These are phyloP conservation scores for Erucastrum elatum DNA, from an alignment of 345 rosid genomes.

Conservation along the genomic window DNA sequence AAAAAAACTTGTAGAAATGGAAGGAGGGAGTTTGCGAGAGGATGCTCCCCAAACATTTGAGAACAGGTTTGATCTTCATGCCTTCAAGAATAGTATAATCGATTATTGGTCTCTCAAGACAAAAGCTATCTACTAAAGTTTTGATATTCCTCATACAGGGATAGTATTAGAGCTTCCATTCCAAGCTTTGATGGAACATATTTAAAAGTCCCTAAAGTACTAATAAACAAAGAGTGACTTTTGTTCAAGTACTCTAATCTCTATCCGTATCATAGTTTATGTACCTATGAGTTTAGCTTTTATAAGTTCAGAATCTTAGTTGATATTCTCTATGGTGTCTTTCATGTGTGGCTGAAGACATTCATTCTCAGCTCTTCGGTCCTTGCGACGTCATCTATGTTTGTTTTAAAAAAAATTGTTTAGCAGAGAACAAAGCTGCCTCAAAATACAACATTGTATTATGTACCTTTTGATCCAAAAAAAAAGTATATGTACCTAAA, in stretches of 20 bases:
- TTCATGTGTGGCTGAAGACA: slow-evolving; percentile 13
- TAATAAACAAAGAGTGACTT: slow-evolving; percentile 59
- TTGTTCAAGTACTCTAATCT: slow-evolving; percentile 23
- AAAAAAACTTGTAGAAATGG: slow-evolving; percentile 49
- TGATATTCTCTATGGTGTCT: not conserved
- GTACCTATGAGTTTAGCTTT: not conserved
- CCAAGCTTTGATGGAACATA: slow-evolving; percentile 70
- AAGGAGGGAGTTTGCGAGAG: slow-evolving; percentile 58
- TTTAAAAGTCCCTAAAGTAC: slow-evolving; percentile 50
- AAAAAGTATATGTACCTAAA: not conserved
- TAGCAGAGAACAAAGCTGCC: not conserved
- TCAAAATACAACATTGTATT: not conserved
- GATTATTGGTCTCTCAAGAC: not conserved
- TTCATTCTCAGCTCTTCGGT: not conserved
- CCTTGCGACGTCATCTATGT: not conserved
- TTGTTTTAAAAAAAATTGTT: not conserved
- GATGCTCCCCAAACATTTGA: slow-evolving; percentile 70
- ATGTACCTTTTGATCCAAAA: not conserved
- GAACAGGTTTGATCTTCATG: slow-evolving; percentile 47
- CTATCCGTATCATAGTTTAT: not conserved
- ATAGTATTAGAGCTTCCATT: slow-evolving; percentile 51
- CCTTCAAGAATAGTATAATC: not conserved
- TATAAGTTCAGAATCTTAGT: not conserved
- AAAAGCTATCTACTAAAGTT: slow-evolving; percentile 1
- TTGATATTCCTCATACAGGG: slow-evolving; percentile 43